Percentiles rank a stretch among this genome's conserved stretches.
These are phyloP conservation scores for Phanerochaete sordida DNA, from an alignment of 768 basidiomycete species.

Conservation along the genomic window DNA sequence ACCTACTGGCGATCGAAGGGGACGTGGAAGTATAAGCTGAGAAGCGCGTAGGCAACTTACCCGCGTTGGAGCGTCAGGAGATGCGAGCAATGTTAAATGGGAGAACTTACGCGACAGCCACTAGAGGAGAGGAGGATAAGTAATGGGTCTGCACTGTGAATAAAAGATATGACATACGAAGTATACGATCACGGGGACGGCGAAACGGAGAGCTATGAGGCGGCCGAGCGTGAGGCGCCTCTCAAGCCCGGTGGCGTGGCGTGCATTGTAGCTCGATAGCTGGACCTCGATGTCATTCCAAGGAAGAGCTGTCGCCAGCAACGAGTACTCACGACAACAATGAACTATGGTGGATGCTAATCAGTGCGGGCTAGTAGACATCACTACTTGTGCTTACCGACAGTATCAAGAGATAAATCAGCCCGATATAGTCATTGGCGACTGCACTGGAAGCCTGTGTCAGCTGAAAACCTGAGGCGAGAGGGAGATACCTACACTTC, in stretches of 20 bases:
- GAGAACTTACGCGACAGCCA: constrained; percentile 35
- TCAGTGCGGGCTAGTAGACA: background rate
- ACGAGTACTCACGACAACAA: too few relatives aligned
- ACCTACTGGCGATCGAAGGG: constrained; percentile 37
- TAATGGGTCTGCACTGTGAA: background rate
- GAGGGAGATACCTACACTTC: constrained; percentile 41
- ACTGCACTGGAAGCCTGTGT: constrained; percentile 12
- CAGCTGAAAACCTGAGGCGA: too few relatives aligned
- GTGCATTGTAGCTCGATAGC: constrained; percentile 27
- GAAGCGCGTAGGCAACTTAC: constrained; percentile 42
- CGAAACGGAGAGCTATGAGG: constrained; percentile 37
- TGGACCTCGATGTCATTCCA: too few relatives aligned
- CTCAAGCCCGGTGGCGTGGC: constrained; percentile 35
- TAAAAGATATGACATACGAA: constrained; percentile 20
- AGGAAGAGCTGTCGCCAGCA: too few relatives aligned
- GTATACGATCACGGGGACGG: constrained; percentile 37
- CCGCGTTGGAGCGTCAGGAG: constrained; percentile 34
- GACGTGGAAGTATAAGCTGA: constrained; percentile 60
- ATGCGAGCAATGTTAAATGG: constrained; percentile 32
- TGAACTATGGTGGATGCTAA: background rate
- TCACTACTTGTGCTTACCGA: constrained; percentile 2
- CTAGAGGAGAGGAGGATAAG: background rate
- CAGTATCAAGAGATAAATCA: constrained; percentile 29
- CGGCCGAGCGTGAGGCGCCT: constrained; percentile 34
- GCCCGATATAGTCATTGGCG: constrained; percentile 28